Base-by-base conservation (phyloP, 202 grass and related monocot genomes). In the Saccharum hybrid region DNA sequence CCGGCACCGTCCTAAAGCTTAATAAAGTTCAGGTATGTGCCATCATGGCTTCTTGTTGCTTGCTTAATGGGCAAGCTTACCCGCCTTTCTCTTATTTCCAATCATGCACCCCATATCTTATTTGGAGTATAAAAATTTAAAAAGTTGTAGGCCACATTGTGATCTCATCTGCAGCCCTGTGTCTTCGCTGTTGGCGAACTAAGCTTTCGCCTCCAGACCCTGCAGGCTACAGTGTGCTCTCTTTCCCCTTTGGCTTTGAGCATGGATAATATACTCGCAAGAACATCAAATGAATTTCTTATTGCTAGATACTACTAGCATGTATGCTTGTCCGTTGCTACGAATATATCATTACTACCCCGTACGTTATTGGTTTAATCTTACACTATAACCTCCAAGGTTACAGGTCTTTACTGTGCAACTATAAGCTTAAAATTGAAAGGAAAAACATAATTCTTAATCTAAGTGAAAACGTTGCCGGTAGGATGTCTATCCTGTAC, bases 11-110 rank as follows among this genome's bases (percentile, higher is more conserved):
- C 41, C 54, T 26, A 83, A 83, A 57, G 45, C 16, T 34, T 19
- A 19, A n/a, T 77, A 82, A 82, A 72, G 42, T 19, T 64, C 42
- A 72, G 16, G 40, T 62, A 42, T 56, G 46, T 41, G 67, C 26
- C 76, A 77, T 72, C 65, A 82, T 77, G 33, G 2, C 38, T 54
- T 56, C 18, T 8, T 6, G 10, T 56, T 77, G 54, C 57, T 87
- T 87, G 79, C 65, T 77, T 82, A 82, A 54, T 71, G 56, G 56
- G 34, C 73, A 87, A 82, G 56, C 79, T 77, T 78, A 72, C 18
- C 76, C 11, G 21, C 7, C 54, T 87, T 66, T 82, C 19, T 57
- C 3, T 16, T 21, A 74, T 65, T 65, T 52, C 8, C 8, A 83
- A 38, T 64, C 60, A 33, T 74, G 41, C 8, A 26, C 42, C 64